Evolutionary conservation across 805 yeast genomes (phyloP), one percentile per base, ranked within the genome.

Genomic region (Kodamaea neixiangensis): DNA sequence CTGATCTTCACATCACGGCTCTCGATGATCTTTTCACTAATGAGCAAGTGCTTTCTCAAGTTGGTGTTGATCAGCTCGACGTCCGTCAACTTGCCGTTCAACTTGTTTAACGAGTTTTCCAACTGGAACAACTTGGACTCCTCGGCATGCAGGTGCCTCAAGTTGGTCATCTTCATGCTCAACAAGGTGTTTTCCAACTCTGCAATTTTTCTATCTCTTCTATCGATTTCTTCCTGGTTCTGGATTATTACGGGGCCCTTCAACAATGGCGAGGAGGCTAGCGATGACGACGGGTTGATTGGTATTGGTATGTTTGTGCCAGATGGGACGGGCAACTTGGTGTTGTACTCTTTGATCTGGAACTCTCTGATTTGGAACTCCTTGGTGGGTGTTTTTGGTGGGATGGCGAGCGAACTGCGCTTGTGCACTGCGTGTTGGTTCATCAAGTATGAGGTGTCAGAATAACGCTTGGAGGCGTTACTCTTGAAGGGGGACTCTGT

Each of bases 51-150:
- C 56, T 76, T 80, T 46, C 80, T 73, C 31, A 87, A 66, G 46
- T 78, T 71, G 25, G 74, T 67, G 61, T 87, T 87, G 60, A 84
- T 85, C n/a, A 73, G 65, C 53, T 84, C 86, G 29, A 85, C 77
- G 53, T 86, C 87, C 46, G 75, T 75, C 49, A 86, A 75, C 50
- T 84, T 83, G n/a, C 69, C 72, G 15, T 80, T 75, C 54, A 87
- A 75, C 53, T 77, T 83, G 41, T 77, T 78, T 15, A 87, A 66
- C 1, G 89, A 76, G 44, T 76, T 74, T 57, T 85, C 89, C 48
- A 87, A 64, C 9, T 79, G 76, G 44, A 76, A 71, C 22, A 82
- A 62, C 56, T 79, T 80, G 55, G 78, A 76, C 43, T 77, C 80
- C 51, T 77, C 80, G 21, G 67, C 65, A 50, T 73, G 76, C 37